Base-by-base conservation (phyloP, 768 basidiomycete species). In the Gelatoporia subvermispora region DNA sequence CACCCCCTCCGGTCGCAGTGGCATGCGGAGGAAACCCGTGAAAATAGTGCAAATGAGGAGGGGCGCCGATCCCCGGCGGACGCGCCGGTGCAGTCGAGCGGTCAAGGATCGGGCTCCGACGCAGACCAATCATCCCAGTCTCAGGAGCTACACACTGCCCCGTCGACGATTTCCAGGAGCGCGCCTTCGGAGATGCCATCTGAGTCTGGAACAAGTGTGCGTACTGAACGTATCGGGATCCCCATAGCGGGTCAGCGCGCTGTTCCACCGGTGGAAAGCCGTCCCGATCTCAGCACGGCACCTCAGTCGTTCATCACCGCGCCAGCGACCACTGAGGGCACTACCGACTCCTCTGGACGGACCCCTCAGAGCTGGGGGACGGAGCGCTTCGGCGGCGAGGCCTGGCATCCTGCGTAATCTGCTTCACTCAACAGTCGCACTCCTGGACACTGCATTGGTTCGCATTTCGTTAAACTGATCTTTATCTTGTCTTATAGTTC, bases 291-390 rank as follows among this genome's bases (percentile, higher is more conserved):
- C 59, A 86, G 85, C 62, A 84, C 83, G 0, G 85, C 85, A 11
- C 73, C 78, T 2, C 73, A 74, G 50, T 87, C 85, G 48, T 84
- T 86, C 54, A 74, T 87, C 18, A 85, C 85, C 4, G 76, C 78
- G 16, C 74, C 86, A 36, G 74, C 76, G 41, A 84, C 82, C 7
- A 61, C 83, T 10, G 73, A 73, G 15, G 77, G 78, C 20, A 75
- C 59, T 25, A 82, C 82, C 16, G 81, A 78, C 38, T 72, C 74
- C 46, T 73, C 76, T 45, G 74, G 68, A 28, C 65, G 65, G 20
- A 74, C 72, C 34, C 68, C 73, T 16, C 64, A 71, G 41, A 80
- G 75, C 58, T 79, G 76, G 78, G 72, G 70, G 48, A 40, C 20
- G 39, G 37, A 25, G 48, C 20, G 37, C 48, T 23, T 13, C n/a